A percentile compares a stretch with the other conserved stretches of the same genome.
Evolutionary conservation across 164 flowering plant genomes (phyloP).

Genomic region (Amborella trichopoda): DNA sequence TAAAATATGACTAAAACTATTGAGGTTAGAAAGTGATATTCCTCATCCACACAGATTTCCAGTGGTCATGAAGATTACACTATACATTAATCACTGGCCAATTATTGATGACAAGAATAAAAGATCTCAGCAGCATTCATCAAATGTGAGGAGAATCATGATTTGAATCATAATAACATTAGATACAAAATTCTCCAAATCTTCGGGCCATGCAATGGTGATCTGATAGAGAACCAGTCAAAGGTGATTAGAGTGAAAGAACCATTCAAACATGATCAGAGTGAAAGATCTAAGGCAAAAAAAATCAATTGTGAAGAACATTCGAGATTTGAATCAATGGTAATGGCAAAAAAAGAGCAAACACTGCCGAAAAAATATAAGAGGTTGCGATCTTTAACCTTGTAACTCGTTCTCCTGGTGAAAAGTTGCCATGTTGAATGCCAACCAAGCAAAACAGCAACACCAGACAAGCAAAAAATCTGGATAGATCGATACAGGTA

Average conservation of each 20-base stretch:
- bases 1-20: too few species aligned
- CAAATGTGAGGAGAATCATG: too few species aligned
- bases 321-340: not conserved
- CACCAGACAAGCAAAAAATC: slow-evolving; percentile 55
- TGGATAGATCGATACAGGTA: slow-evolving; percentile 12
- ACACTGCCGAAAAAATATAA: not conserved
- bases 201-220: not conserved
- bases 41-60: too few species aligned
- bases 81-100: too few species aligned
- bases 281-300: not conserved
- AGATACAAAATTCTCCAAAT: too few species aligned
- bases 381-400: slow-evolving; percentile 25
- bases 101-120: too few species aligned
- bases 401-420: slow-evolving; percentile 41
- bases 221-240: not conserved
- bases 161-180: too few species aligned
- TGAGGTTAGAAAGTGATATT: too few species aligned
- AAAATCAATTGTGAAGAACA: not conserved
- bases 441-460: slow-evolving; percentile 62
- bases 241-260: not conserved
- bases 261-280: not conserved
- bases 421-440: slow-evolving; percentile 52
- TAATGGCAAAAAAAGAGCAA: not conserved
- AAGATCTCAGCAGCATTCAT: too few species aligned
- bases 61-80: too few species aligned